Conservation (phyloP, 371 early-diverging fungal genomes). For the Mucor lusitanicus region DNA sequence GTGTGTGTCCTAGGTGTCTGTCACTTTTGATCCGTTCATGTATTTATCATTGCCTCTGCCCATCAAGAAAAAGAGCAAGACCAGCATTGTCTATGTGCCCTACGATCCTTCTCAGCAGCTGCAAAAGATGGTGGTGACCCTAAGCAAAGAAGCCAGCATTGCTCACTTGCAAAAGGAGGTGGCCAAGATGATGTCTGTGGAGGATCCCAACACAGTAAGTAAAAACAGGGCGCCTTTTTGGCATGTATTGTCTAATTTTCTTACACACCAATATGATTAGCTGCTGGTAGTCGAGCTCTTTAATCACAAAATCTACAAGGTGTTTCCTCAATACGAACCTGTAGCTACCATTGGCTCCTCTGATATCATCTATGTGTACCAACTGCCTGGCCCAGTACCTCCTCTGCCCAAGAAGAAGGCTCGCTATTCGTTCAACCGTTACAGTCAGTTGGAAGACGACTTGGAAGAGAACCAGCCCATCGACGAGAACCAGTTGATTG, state of each 20-base stretch:
- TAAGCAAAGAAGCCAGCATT: slow-evolving; percentile 64
- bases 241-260: no score
- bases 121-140: slow-evolving; percentile 27
- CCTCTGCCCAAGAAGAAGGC: slow-evolving; percentile 19
- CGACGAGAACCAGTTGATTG: slow-evolving; percentile 28
- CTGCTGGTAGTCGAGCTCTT: slow-evolving; percentile 69
- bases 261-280: no score
- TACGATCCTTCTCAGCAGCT: slow-evolving; percentile 48
- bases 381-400: slow-evolving; percentile 53
- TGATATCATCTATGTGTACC: slow-evolving; percentile 74
- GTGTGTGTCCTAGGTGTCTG: slow-evolving; percentile 50
- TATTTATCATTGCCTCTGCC: slow-evolving; percentile 69
- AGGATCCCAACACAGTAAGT: slow-evolving; percentile 38
- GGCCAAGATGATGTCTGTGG: slow-evolving; percentile 58
- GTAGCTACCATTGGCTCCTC: slow-evolving; percentile 56
- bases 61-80: slow-evolving; percentile 48
- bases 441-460: neutral
- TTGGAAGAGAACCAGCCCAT: slow-evolving; percentile 11
- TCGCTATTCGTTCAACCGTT: slow-evolving; percentile 6
- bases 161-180: slow-evolving; percentile 63
- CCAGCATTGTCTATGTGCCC: slow-evolving; percentile 58
- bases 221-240: no score
- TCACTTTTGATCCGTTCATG: slow-evolving; percentile 78
- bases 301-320: slow-evolving; percentile 61
- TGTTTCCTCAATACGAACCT: slow-evolving; percentile 63